Evolutionary conservation across 2,329 filamentous ascomycete genomes (phyloP).

Genomic region (Emergomyces africanus): DNA sequence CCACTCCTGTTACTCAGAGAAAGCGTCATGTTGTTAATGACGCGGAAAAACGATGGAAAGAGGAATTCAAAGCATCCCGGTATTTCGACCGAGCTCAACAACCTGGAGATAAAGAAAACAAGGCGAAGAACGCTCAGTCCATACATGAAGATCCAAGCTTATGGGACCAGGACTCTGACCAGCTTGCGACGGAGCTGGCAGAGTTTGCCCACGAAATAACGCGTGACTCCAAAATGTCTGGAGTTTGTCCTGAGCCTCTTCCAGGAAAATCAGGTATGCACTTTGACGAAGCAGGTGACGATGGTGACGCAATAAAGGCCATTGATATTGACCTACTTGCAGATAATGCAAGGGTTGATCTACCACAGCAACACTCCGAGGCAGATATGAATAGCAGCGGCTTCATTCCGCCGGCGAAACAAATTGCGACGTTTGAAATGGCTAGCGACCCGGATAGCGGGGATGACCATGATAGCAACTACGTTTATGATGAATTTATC

Average conservation of each 20-base stretch:
- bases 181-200: constrained; percentile 29
- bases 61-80: constrained; percentile 16
- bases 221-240: constrained; percentile 10
- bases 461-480: constrained; percentile 39
- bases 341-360: neutral
- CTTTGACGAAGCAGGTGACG: neutral
- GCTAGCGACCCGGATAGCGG: constrained; percentile 13
- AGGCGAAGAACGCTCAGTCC: constrained; percentile 20
- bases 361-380: neutral
- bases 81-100: constrained; percentile 4
- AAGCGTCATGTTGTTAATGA: constrained; percentile 30
- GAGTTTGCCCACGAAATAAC: constrained; percentile 32
- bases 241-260: constrained; percentile 1
- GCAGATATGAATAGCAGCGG: neutral
- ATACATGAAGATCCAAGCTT: constrained; percentile 24
- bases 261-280: neutral
- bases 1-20: constrained; percentile 12
- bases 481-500: constrained; percentile 51
- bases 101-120: constrained; percentile 3
- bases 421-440: constrained; percentile 1
- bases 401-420: neutral
- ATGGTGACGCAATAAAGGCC: neutral
- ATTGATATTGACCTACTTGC: neutral
- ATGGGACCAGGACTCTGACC: constrained; percentile 32
- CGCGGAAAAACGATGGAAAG: constrained; percentile 27